Conservation (phyloP, 768 basidiomycete genomes). For the Pulveroboletus sp. region DNA sequence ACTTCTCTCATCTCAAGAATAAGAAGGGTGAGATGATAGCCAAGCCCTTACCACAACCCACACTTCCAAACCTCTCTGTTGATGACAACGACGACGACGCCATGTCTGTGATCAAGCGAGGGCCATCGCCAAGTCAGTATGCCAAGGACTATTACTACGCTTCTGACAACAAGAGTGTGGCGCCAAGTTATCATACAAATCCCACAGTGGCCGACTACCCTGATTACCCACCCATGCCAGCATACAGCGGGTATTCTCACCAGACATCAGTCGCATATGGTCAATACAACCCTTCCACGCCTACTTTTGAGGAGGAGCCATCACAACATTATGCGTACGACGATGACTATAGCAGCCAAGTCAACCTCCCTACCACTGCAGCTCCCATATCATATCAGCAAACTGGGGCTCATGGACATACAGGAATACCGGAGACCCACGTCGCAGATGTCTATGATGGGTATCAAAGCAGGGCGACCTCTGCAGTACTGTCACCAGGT, state of each 20-base stretch:
- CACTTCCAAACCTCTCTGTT: constrained; percentile 86
- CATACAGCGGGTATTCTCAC: constrained; percentile 60
- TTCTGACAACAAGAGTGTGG: constrained; percentile 42
- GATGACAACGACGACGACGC: constrained; percentile 65
- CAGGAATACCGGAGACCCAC: constrained; percentile 25
- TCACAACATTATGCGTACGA: constrained; percentile 48
- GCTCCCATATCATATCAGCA: constrained; percentile 53
- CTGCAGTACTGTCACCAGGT: constrained; percentile 30
- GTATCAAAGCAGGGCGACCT: constrained; percentile 47
- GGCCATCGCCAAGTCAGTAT: constrained; percentile 50
- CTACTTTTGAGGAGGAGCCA: constrained; percentile 52
- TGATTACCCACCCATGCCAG: constrained; percentile 70
- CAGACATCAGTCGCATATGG: constrained; percentile 47
- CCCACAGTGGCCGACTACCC: constrained; percentile 39
- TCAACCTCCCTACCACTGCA: constrained; percentile 52
- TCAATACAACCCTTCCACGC: constrained; percentile 56
- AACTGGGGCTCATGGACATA: constrained; percentile 15
- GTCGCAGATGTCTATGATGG: constrained; percentile 48
- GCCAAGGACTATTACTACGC: constrained; percentile 54
- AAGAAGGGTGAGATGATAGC: constrained; percentile 82
- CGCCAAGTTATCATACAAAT: constrained; percentile 32
- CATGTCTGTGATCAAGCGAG: constrained; percentile 50
- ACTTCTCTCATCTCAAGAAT: constrained; percentile 87
- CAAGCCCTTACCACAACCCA: constrained; percentile 88
- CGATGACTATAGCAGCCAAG: constrained; percentile 64